Evolutionary conservation across 1,139 yeast genomes (phyloP), one percentile per base, ranked within the genome.

Genomic region (Pneumocystis oryctolagi): DNA sequence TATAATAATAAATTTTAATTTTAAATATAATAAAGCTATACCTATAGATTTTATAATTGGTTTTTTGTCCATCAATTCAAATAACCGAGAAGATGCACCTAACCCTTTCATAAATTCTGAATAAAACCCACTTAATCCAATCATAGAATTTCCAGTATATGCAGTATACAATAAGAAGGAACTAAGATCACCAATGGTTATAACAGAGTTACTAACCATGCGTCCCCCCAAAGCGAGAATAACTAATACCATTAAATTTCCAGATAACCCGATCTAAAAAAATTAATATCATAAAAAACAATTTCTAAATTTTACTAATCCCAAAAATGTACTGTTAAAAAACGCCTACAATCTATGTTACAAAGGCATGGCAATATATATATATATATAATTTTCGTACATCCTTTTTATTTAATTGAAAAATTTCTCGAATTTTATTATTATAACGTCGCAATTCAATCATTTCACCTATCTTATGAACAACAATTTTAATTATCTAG

Each of bases 71-170:
- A 85, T 80, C 61, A 92, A 77, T 73, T 92, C 97, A 75, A 92
- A 92, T 63, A 92, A 77, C 67, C 98, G 80, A 63, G 95, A 87
- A 0, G 97, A 94, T 0, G 97, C 97, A 66, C 98, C 98, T 6
- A 90, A 85, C 61, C 97, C 97, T 75, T 90, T 92, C 95, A 92
- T 90, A 65, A 90, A 76, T 71, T 92, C 97, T 0, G 96, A 85
- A 71, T 89, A 90, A 72, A 90, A 90, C 66, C 86, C 85, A 0
- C 96, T 92, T 58, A 92, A 74, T 0, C 97, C 97, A 73, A 87
- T 87, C 42, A 90, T 87, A 0, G 97, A 87, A 62, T 85, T 80
- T 3, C 97, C 97, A 1, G 97, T 88, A 71, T 88, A 90, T 57
- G 89, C 90, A 0, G 96, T 92, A 74, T 90, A 90, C 81, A 92